Evolutionary conservation across 805 yeast species (phyloP), one percentile per base, ranked within the genome.

Genomic region (Saccharomycopsis oosterbeekiorum): DNA sequence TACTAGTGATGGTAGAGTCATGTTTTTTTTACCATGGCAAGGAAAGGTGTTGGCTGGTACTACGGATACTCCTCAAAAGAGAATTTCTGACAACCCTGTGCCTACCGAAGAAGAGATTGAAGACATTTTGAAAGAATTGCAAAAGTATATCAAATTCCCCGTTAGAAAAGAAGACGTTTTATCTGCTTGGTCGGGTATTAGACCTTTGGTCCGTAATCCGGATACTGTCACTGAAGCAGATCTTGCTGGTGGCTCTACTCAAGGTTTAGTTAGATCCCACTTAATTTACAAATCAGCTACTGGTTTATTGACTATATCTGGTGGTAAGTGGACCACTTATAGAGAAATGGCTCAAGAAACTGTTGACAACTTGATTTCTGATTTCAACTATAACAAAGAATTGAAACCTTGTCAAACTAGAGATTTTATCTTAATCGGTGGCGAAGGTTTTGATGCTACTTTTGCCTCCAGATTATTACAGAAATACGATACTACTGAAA

Each of bases 291-390:
- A 83, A 37, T 82, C 96, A 40, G 84, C 79, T 62, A 79, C 87
- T 60, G 94, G 93, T 29, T 80, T 92, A 67, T 79, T 92, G 47
- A 92, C 98, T 47, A 88, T 92, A 67, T 86, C 96, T 19, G 98
- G 97, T 69, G 98, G 98, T 73, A 92, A 92, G 77, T 92, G 98
- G 98, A 92, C 98, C 59, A 92, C 98, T 42, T 93, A 92, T 78
- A 83, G 97, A 77, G 96, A 90, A 77, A 92, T 92, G 97, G 97
- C 97, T 24, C 85, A 92, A 76, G 97, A 93, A 76, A 89, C 97
- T 55, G 85, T 92, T 56, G 85, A 89, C 73, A 83, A 83, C 67
- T 84, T 88, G 59, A 78, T 89, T 56, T 67, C 71, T 53, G 74
- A 74, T 61, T 71, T 72, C 14, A 75, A 76, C 58, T 77, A 79